These are phyloP conservation scores for Bipolaris oryzae DNA, from an alignment of 2,329 filamentous ascomycete species.

Conservation along the genomic window DNA sequence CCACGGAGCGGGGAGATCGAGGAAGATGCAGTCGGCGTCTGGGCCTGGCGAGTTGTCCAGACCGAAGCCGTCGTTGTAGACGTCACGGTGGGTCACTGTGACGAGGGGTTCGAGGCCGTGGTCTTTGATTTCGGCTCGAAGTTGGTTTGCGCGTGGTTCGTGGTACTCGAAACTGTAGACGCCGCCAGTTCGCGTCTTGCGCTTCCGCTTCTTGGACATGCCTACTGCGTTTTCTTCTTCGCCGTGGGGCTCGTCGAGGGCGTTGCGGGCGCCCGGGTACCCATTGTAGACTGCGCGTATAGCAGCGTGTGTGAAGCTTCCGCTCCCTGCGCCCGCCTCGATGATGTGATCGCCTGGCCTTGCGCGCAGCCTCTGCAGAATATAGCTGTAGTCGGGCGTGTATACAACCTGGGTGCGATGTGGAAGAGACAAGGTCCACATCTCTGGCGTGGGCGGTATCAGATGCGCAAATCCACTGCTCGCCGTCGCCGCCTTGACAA, in stretches of 20 bases:
- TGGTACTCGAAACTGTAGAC: constrained; percentile 87
- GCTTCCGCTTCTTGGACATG: constrained; percentile 34
- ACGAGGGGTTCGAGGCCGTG: constrained; percentile 72
- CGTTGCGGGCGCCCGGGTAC: constrained; percentile 55
- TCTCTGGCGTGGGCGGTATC: constrained; percentile 77
- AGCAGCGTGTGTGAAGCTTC: constrained; percentile 82
- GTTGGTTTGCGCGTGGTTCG: constrained; percentile 70
- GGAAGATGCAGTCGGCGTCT: constrained; percentile 71
- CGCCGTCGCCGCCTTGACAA: constrained; percentile 56
- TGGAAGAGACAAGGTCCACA: constrained; percentile 80
- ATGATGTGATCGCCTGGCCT: constrained; percentile 75
- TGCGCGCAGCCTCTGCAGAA: constrained; percentile 76
- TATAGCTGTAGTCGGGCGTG: constrained; percentile 84
- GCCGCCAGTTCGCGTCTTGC: constrained; percentile 59
- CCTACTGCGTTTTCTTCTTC: constrained; percentile 43
- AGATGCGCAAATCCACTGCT: constrained; percentile 76
- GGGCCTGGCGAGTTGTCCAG: constrained; percentile 48
- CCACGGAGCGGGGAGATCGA: constrained; percentile 84
- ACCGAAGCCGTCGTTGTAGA: constrained; percentile 76
- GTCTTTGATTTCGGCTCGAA: constrained; percentile 70
- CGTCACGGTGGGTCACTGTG: constrained; percentile 76
- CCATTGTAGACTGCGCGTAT: constrained; percentile 78
- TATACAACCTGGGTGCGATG: constrained; percentile 88
- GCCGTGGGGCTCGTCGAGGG: constrained; percentile 12
- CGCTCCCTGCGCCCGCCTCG: constrained; percentile 81